Evolutionary conservation across 495 filamentous ascomycete species (phyloP), one percentile per base, ranked within the genome.

Genomic region (Penicillium salamii): DNA sequence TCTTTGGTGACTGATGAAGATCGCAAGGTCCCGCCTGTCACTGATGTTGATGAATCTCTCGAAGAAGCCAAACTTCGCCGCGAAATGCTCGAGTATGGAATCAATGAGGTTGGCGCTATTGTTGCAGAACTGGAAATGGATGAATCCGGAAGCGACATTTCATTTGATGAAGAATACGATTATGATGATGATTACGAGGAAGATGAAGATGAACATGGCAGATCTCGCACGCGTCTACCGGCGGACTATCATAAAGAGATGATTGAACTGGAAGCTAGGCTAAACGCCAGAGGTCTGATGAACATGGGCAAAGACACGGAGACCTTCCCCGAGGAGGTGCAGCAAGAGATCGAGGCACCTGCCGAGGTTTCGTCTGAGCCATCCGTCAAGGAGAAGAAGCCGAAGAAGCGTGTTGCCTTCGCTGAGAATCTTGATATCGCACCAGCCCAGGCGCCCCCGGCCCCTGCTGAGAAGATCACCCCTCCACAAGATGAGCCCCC

Each of bases 101-200:
- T 93, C 65, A 67, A 82, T 36, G 91, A 96, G 55, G 83, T 98
- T 45, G 89, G 89, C 1, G 80, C 88, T 19, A 87, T 98, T 2
- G 92, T 98, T 6, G 92, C 92, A n/a, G 90, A 97, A 69, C 75
- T 98, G 26, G 80, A 93, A 47, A 61, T 98, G 11, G 89, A 96
- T 38, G 88, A 91, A 26, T 81, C 78, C 20, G 80, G 71, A 37
- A 75, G 69, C 42, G 76, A 84, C 14, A 69, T 81, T 20, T 77
- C 82, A 13, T 67, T 83, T 17, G 77, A 82, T 8, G 79, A 87
- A 26, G 69, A 73, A 14, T 49, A 74, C 31, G 49, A 52, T 5
- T 59, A 63, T 37, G 78, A 82, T 40, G 79, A 83, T 41, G 77
- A 85, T 26, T 74, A 75, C 14, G 71, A 77, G 7, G 79, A 84